These are phyloP conservation scores for Thelonectria rubi DNA, from an alignment of 2,329 filamentous ascomycete species.

Conservation along the genomic window DNA sequence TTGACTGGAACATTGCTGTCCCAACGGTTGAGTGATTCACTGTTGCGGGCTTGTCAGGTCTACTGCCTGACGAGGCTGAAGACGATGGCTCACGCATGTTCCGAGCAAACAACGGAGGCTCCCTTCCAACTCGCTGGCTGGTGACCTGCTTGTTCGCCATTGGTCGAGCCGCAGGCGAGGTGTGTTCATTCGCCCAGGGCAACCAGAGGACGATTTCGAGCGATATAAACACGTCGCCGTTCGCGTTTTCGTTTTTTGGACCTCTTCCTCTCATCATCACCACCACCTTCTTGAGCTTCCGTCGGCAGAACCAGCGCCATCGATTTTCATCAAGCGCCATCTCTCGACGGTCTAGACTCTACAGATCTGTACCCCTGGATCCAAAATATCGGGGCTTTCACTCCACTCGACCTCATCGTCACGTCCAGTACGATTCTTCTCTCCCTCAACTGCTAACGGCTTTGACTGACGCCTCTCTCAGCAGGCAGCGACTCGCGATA, in stretches of 20 bases:
- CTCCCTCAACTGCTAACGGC: neutral
- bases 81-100: too few relatives aligned
- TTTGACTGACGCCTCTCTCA: too few relatives aligned
- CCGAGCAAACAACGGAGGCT: too few relatives aligned
- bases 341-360: neutral
- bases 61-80: too few relatives aligned
- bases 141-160: neutral
- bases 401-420: neutral
- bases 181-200: neutral
- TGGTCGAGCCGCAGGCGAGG: neutral
- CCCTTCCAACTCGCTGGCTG: neutral
- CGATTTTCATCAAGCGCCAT: neutral
- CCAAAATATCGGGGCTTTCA: neutral
- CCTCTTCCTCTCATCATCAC: neutral
- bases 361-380: neutral
- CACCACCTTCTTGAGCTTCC: neutral
- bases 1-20: too few relatives aligned
- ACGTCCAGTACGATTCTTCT: neutral
- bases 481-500: too few relatives aligned
- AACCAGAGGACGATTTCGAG: neutral
- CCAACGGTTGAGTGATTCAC: too few relatives aligned
- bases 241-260: neutral
- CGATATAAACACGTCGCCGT: neutral
- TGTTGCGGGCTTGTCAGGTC: too few relatives aligned
- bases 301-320: too few relatives aligned